Conservation (phyloP, 2,329 filamentous ascomycete species). For the Aspergillus fischeri region DNA sequence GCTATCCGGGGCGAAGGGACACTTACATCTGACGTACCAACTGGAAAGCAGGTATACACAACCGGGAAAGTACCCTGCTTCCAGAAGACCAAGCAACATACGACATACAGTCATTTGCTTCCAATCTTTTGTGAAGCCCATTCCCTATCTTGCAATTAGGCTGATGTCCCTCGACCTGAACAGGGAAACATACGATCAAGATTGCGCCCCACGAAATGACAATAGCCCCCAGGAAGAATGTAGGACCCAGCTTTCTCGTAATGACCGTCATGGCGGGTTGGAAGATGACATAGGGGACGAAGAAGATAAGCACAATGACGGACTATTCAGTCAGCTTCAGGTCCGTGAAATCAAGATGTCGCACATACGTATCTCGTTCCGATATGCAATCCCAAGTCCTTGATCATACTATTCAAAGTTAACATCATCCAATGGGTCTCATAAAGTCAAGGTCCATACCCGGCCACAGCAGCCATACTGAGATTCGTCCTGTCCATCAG, state of each 20-base stretch:
- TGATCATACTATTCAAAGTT: constrained; percentile 59
- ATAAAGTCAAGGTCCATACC: constrained; percentile 52
- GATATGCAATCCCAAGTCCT: constrained; percentile 25
- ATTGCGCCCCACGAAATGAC: constrained; percentile 27
- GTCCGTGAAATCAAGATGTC: neutral
- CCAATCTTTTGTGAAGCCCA: constrained; percentile 28
- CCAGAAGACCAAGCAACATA: constrained; percentile 24
- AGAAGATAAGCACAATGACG: constrained; percentile 30
- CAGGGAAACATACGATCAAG: constrained; percentile 20
- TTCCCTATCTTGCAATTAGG: constrained; percentile 19
- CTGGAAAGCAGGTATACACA: constrained; percentile 69
- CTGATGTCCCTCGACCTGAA: neutral
- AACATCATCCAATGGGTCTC: constrained; percentile 66
- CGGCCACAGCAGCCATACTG: constrained; percentile 65
- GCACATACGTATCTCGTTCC: constrained; percentile 24
- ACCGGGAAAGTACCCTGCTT: constrained; percentile 61
- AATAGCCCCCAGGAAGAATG: constrained; percentile 23
- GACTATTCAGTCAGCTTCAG: constrained; percentile 17
- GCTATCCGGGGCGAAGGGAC: neutral
- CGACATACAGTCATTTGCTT: constrained; percentile 22
- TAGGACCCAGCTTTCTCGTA: constrained; percentile 29
- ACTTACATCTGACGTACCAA: constrained; percentile 57
- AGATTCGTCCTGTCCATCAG: constrained; percentile 78
- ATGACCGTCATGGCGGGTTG: constrained; percentile 29
- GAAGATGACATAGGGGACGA: constrained; percentile 29